phyloP scores from a whole-genome alignment of 768 basidiomycete species.

The Candolleomyces eurysporus region DNA sequence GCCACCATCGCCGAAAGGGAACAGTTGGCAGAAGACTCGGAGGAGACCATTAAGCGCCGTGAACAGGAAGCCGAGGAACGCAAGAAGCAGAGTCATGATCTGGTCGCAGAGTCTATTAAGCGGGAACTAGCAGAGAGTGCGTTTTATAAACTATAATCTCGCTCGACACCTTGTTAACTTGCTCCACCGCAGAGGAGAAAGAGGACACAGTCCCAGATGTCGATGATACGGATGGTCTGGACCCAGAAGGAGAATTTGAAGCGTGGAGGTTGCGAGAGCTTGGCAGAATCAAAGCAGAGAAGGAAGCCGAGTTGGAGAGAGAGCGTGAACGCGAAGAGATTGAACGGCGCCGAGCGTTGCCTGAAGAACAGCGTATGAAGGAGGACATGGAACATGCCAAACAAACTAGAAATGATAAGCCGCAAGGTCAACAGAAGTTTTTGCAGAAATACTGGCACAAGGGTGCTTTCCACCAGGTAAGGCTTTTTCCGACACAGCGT shows the following conservation, averaged over 20 bases:
- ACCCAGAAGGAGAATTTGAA: slow-evolving; percentile 89
- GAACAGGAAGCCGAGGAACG: slow-evolving; percentile 80
- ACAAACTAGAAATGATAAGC: slow-evolving; percentile 80
- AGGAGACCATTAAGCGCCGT: slow-evolving; percentile 67
- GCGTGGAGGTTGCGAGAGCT: slow-evolving; percentile 95
- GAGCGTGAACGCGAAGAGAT: slow-evolving; percentile 90
- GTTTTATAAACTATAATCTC: slow-evolving; percentile 23
- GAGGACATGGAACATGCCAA: slow-evolving; percentile 90
- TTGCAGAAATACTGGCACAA: slow-evolving; percentile 99
- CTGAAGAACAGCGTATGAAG: slow-evolving; percentile 87
- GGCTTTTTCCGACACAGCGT: not conserved
- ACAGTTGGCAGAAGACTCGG: slow-evolving; percentile 64
- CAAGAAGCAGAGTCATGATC: slow-evolving; percentile 82
- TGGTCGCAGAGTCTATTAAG: slow-evolving; percentile 92
- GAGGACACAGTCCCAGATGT: slow-evolving; percentile 81
- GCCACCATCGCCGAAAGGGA: slow-evolving; percentile 71
- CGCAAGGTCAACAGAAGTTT: slow-evolving; percentile 89
- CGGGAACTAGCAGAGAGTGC: slow-evolving; percentile 90
- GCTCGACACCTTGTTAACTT: not conserved
- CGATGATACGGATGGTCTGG: slow-evolving; percentile 93
- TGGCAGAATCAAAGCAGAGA: slow-evolving; percentile 89
- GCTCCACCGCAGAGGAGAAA: slow-evolving; percentile 70
- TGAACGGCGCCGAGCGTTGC: slow-evolving; percentile 86
- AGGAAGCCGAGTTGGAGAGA: slow-evolving; percentile 77
- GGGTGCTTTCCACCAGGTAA: slow-evolving; percentile 95